Evolutionary conservation across 345 rosid genomes (phyloP).

Genomic region (Citrus reticulata): DNA sequence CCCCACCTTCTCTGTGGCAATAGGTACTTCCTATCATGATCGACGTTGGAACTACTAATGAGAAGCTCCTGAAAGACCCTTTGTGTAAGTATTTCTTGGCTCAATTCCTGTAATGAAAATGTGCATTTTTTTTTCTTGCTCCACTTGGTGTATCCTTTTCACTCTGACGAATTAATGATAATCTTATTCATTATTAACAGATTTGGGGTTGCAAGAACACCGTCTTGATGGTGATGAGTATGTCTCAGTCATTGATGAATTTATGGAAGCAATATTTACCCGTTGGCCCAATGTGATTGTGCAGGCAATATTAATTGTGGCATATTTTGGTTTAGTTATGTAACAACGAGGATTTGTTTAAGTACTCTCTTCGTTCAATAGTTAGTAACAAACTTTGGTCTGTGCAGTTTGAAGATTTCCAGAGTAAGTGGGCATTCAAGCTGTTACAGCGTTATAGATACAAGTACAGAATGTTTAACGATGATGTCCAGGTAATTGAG

Average conservation of each 20-base stretch:
- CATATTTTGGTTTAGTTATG: constrained; percentile 10
- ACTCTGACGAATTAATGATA: not conserved
- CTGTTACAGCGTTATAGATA: constrained; percentile 85
- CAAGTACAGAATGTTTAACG: constrained; percentile 88
- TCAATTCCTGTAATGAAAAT: not conserved
- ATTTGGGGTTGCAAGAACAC: constrained; percentile 86
- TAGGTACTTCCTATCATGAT: constrained; percentile 99
- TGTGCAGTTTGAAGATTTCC: constrained; percentile 96
- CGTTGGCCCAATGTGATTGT: constrained; percentile 98
- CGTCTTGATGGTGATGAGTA: constrained; percentile 89
- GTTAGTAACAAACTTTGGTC: constrained; percentile 10
- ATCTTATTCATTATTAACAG: constrained; percentile 40
- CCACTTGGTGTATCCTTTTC: not conserved
- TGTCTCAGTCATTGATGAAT: constrained; percentile 76
- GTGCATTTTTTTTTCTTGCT: not conserved
- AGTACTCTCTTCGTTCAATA: not conserved
- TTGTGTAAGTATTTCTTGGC: constrained; percentile 55
- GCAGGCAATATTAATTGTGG: constrained; percentile 51
- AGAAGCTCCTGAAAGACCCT: constrained; percentile 80
- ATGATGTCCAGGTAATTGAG: constrained; percentile 90
- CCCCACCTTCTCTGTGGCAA: constrained; percentile 1
- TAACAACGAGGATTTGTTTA: not conserved
- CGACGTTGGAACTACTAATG: constrained; percentile 98
- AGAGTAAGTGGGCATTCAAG: constrained; percentile 99
- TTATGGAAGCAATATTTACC: constrained; percentile 97